Conservation (phyloP, 345 rosid species). For the Toxicodendron radicans region DNA sequence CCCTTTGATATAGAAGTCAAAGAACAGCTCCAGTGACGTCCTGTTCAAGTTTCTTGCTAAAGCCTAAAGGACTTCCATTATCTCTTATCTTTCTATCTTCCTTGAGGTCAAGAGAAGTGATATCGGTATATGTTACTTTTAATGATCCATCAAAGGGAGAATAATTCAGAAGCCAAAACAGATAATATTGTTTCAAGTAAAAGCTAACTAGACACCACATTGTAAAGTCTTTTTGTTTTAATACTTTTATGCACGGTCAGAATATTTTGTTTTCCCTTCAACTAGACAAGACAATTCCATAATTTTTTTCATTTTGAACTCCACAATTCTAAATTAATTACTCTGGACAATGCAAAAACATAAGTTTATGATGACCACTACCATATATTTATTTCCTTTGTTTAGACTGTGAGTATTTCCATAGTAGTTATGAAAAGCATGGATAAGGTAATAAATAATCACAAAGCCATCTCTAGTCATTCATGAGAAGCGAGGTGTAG, state of each 20-base stretch:
- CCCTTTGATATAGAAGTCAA: background rate
- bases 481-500: background rate
- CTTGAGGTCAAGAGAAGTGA: background rate
- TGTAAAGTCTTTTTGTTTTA: background rate
- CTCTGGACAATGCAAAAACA: background rate
- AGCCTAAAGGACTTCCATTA: background rate
- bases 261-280: background rate
- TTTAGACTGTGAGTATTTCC: background rate
- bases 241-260: background rate
- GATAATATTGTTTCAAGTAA: background rate
- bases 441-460: background rate
- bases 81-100: background rate
- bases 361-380: background rate
- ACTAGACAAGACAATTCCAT: background rate
- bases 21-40: background rate
- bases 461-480: background rate
- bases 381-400: background rate
- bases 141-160: background rate
- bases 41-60: background rate
- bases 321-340: background rate
- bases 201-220: background rate
- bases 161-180: slow-evolving; percentile 7
- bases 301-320: background rate
- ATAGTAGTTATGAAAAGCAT: background rate
- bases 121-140: background rate